Evolutionary conservation across 2,329 filamentous ascomycete species (phyloP), one percentile per base, ranked within the genome.

Genomic region (Fusarium temperatum): DNA sequence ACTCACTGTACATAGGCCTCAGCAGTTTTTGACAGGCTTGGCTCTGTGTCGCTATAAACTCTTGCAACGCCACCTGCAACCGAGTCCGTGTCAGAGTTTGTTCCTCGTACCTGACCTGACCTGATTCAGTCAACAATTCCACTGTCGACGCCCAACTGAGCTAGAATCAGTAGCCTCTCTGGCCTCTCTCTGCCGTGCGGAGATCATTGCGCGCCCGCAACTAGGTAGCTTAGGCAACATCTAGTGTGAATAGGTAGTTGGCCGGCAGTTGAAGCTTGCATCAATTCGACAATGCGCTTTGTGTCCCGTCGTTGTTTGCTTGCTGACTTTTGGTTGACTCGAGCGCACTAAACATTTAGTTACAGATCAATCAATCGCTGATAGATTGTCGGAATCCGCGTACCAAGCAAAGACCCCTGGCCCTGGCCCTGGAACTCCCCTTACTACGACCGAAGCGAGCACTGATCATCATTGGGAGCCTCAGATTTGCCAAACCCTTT

Each of bases 391-490:
- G 30, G 22, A 30, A 28, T 53, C 32, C 30, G 30, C 45, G 47
- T 32, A 54, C 32, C 32, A 26, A 54, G 20, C 18, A 26, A 38
- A 54, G 20, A 39, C 24, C 51, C 51, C 51, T 39, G 39, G 26
- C 36, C 48, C 58, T 63, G 45, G 12, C 7, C 55, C 59, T 64
- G 62, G 17, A 36, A 18, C 41, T n/a, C 56, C 32, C 44, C 45
- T 66, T 47, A 42, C 42, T 53, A n/a, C 30, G 8, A 28, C 55
- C 20, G 42, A 50, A 63, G 62, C 67, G 51, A 66, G 51, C 26
- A 58, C 36, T 36, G 67, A 72, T 72, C 68, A 50, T 41, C 36
- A 28, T 26, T 32, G 26, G 35, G 41, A 51, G n/a, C 36, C n/a
- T 68, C 30, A 51, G 45, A 51, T 60, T 57, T 51, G 35, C 54